Evolutionary conservation across 139 green algal species (phyloP), one percentile per base, ranked within the genome.

Genomic region (Zygnema circumcarinatum): DNA sequence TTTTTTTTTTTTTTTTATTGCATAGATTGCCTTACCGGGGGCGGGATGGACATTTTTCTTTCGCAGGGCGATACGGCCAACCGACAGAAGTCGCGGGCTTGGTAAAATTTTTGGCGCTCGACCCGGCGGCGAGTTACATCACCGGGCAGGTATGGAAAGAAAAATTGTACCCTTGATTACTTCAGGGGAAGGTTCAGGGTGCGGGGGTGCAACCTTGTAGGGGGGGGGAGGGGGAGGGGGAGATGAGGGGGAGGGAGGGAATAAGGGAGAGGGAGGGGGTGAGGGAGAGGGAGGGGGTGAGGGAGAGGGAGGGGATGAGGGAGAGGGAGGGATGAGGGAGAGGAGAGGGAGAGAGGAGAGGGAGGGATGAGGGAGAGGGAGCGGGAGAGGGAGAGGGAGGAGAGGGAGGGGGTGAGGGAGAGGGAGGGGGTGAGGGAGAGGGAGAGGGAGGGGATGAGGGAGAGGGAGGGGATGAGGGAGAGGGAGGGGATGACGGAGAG

Each of bases 61-160:
- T n/a, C 31, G 38, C 87, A 85, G 91, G 82, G 16, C 62, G 89
- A 16, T 92, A 92, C 41, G 92, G 92, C 35, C 85, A 91, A 42
- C 88, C 91, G 2, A 87, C 92, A 67, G 92, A 94, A 56, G 90
- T 94, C 31, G 92, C 92, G 31, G 92, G 92, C 2, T 76, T 94
- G 29, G 92, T 94, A 7, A 93, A 88, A 83, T 94, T 94, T 76
- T 88, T 94, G 39, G 92, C 91, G 11, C 74, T 98, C 25, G 97
- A 99, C 92, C 96, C 96, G 21, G 96, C 96, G 39, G 95, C 94
- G 25, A 93, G 93, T 0, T 99, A 99, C 93, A 98, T 99, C 87
- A 99, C 97, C 41, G 97, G 97, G 36, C 97, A 99, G 91, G 87
- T 91, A 68, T n/a, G 38, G 31, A 56, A 41, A 41, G 20, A 80